Base-by-base conservation (phyloP, 2,329 filamentous ascomycete species). In the Ascochyta rabiei region DNA sequence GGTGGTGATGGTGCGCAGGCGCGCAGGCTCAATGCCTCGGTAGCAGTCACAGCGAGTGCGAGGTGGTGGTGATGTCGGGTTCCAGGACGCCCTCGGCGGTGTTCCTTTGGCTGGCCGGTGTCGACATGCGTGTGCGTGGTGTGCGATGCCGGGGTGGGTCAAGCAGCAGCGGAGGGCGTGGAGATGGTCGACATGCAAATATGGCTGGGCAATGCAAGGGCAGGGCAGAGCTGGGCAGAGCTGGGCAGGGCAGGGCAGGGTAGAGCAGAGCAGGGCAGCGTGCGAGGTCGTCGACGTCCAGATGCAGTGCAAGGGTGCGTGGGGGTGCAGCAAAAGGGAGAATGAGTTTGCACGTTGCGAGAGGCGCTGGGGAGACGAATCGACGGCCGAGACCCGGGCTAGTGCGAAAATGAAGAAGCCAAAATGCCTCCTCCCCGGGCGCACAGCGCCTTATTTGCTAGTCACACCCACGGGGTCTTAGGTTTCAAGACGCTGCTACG, bases 101-200 rank as follows among this genome's bases (percentile, higher is more conserved):
- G 45, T 38, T 61, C 45, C 38, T 48, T 38, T 45, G 55, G 57
- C 42, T 24, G 54, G 35, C 56, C 54, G 59, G 56, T 42, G 51
- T 66, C 69, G 72, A 72, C 72, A 74, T 74, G 71, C 71, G 70
- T 60, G 31, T 51, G 51, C 59, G 55, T 59, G 56, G 57, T 56
- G 52, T 57, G 47, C 48, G 48, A 40, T 56, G 40, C 53, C 56
- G 43, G 52, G 43, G 53, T 48, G n/a, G 45, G 37, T 35, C 47
- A 46, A 45, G 58, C 51, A 23, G 51, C 45, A 33, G 33, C 44
- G 46, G 59, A 42, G 57, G 50, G 19, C 47, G 60, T 51, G 53
- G 57, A 51, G 48, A 56, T 43, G 47, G 53, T 47, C 35, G 59
- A 53, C 47, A 48, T 49, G 59, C 41, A 51, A 45, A 30, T 46